Conservation (phyloP, 2,329 filamentous ascomycete genomes). For the Scedosporium dehoogii region DNA sequence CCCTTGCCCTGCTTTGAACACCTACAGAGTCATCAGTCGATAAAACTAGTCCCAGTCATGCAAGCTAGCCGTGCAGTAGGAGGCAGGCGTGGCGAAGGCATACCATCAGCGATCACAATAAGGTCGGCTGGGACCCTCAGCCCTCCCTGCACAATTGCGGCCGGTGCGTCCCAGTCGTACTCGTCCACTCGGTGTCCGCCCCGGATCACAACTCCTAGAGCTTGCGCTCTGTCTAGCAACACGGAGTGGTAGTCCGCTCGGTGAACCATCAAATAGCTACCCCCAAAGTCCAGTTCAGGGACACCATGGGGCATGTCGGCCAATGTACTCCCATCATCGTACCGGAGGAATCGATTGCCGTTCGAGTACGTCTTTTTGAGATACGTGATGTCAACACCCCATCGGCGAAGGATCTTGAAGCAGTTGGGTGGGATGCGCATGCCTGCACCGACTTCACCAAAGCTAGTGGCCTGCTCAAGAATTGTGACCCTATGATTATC, state of each 20-base stretch:
- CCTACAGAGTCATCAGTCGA: neutral
- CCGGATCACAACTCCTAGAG: neutral
- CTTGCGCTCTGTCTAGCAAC: constrained; percentile 6
- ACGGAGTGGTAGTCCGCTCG: constrained; percentile 8
- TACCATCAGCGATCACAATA: constrained; percentile 1
- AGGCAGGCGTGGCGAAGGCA: too few species aligned
- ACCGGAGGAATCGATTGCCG: constrained; percentile 11
- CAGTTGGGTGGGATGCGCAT: constrained; percentile 12
- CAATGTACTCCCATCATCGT: constrained; percentile 4
- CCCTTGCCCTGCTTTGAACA: neutral
- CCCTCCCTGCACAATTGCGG: neutral
- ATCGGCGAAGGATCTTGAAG: constrained; percentile 9
- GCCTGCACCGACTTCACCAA: constrained; percentile 13
- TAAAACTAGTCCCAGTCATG: neutral
- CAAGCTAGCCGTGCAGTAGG: too few species aligned
- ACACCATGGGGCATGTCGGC: constrained; percentile 10
- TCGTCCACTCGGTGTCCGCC: neutral
- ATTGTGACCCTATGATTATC: constrained; percentile 11
- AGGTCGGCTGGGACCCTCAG: neutral
- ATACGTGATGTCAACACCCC: constrained; percentile 11
- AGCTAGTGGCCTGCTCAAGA: constrained; percentile 9
- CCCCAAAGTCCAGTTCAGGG: constrained; percentile 11
- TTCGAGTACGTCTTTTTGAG: constrained; percentile 10
- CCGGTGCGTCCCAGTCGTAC: constrained; percentile 2
- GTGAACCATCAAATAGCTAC: constrained; percentile 8